phyloP scores from a whole-genome alignment of 1,284 basidiomycete species.

The Mycena sp. region DNA sequence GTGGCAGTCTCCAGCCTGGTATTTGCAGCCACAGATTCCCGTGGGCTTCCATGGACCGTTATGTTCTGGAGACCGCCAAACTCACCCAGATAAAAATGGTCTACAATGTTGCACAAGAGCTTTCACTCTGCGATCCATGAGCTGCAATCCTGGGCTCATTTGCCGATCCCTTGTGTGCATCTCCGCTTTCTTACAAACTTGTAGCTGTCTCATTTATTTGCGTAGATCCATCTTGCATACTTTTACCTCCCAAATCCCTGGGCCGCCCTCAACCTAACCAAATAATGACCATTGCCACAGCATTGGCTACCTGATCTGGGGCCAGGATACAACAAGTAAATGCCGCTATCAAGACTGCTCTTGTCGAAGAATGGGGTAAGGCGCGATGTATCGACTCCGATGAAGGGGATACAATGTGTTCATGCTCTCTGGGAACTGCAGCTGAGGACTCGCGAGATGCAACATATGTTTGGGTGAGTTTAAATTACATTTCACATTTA shows the following conservation, averaged over 20 bases:
- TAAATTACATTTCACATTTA: too few species aligned
- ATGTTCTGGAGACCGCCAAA: too few species aligned
- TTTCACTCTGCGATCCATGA: slow-evolving; percentile 25
- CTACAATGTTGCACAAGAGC: slow-evolving; percentile 24
- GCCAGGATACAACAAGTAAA: slow-evolving; percentile 1
- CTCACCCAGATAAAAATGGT: too few species aligned
- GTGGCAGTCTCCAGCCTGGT: too few species aligned
- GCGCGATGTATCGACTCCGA: slow-evolving; percentile 38
- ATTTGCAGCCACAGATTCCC: too few species aligned
- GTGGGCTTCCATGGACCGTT: too few species aligned
- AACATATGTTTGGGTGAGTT: slow-evolving; percentile 44
- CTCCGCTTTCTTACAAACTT: slow-evolving; percentile 31
- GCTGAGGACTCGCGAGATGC: slow-evolving; percentile 39
- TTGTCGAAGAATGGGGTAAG: slow-evolving; percentile 38
- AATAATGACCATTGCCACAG: slow-evolving; percentile 14
- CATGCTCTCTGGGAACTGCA: slow-evolving; percentile 23
- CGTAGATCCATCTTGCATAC: slow-evolving; percentile 26
- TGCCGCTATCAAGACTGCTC: slow-evolving; percentile 2
- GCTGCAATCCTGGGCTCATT: neutral
- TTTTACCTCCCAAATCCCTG: slow-evolving; percentile 19
- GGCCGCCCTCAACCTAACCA: neutral
- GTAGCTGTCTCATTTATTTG: too few species aligned
- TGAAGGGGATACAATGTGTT: slow-evolving; percentile 42
- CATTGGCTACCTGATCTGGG: slow-evolving; percentile 26
- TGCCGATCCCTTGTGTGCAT: slow-evolving; percentile 20